Conservation (phyloP, 805 yeast genomes). For the Debaryomyces castellii region DNA sequence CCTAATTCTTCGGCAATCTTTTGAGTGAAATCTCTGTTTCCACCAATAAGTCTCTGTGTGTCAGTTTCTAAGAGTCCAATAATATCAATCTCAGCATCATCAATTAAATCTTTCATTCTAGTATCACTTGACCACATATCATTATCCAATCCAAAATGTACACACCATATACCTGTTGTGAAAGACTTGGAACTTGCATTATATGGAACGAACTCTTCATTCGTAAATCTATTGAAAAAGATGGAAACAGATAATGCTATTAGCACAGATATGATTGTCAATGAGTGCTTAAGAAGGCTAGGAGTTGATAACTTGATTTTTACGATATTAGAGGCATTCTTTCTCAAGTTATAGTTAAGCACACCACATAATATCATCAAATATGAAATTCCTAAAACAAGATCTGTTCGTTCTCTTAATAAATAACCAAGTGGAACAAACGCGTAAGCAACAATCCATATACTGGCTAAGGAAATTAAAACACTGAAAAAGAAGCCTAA, state of each 20-base stretch:
- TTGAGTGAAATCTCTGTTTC: slow-evolving; percentile 92
- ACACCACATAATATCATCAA: slow-evolving; percentile 54
- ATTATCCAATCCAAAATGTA: slow-evolving; percentile 95
- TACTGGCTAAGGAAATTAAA: slow-evolving; percentile 71
- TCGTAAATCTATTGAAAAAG: slow-evolving; percentile 59
- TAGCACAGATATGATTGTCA: slow-evolving; percentile 40
- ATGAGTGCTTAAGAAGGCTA: slow-evolving; percentile 18
- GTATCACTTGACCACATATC: slow-evolving; percentile 97
- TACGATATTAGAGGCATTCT: slow-evolving; percentile 19
- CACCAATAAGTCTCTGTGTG: slow-evolving; percentile 91
- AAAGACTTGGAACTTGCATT: slow-evolving; percentile 58
- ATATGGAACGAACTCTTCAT: slow-evolving; percentile 59
- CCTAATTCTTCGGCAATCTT: slow-evolving; percentile 87
- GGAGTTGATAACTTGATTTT: slow-evolving; percentile 18
- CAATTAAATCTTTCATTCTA: slow-evolving; percentile 80
- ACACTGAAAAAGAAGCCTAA: slow-evolving; percentile 50
- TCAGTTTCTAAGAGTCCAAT: slow-evolving; percentile 90
- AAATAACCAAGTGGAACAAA: slow-evolving; percentile 94
- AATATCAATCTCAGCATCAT: slow-evolving; percentile 86
- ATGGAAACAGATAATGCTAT: slow-evolving; percentile 53
- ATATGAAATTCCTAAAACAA: slow-evolving; percentile 61
- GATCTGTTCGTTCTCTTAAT: slow-evolving; percentile 84
- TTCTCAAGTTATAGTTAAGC: slow-evolving; percentile 31
- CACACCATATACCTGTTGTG: slow-evolving; percentile 98
- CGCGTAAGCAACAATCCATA: slow-evolving; percentile 98